These are phyloP conservation scores for Isatis tinctoria DNA, from an alignment of 345 rosid species.

Conservation along the genomic window DNA sequence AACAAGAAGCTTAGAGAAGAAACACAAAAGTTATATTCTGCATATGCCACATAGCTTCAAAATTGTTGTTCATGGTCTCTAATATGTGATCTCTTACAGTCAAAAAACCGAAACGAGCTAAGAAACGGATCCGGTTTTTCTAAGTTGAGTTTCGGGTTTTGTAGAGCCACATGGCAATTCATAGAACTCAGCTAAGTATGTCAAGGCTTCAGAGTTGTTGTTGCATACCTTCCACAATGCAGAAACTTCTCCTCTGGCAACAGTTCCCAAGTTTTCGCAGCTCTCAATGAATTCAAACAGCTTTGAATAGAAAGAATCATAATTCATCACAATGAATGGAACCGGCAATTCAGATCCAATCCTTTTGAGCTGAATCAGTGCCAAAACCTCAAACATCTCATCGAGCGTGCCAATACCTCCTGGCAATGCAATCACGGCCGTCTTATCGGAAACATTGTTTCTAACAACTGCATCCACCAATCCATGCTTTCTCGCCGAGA, in stretches of 20 bases:
- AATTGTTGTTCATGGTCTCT: background rate
- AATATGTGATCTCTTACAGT: background rate
- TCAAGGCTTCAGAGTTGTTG: constrained; percentile 66
- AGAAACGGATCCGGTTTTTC: constrained; percentile 19
- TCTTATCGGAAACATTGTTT: constrained; percentile 48
- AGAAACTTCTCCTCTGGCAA: constrained; percentile 68
- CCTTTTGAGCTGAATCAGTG: constrained; percentile 76
- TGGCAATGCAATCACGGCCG: constrained; percentile 80
- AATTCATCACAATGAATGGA: constrained; percentile 87
- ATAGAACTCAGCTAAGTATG: constrained; percentile 66
- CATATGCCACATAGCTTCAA: background rate
- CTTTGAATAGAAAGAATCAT: constrained; percentile 68
- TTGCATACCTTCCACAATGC: constrained; percentile 77
- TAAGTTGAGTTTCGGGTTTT: constrained; percentile 16
- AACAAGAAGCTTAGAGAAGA: background rate
- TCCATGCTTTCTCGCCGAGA: constrained; percentile 95
- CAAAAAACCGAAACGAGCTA: background rate
- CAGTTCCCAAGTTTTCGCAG: constrained; percentile 75
- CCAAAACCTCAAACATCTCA: constrained; percentile 80
- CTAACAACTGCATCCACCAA: constrained; percentile 77
- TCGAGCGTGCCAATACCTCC: constrained; percentile 94
- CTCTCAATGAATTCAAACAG: constrained; percentile 68
- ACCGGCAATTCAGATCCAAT: constrained; percentile 73
- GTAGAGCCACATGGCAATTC: constrained; percentile 25
- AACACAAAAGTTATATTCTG: background rate